Evolutionary conservation across 139 green algal species (phyloP).

Genomic region (Zygnema cylindricum): DNA sequence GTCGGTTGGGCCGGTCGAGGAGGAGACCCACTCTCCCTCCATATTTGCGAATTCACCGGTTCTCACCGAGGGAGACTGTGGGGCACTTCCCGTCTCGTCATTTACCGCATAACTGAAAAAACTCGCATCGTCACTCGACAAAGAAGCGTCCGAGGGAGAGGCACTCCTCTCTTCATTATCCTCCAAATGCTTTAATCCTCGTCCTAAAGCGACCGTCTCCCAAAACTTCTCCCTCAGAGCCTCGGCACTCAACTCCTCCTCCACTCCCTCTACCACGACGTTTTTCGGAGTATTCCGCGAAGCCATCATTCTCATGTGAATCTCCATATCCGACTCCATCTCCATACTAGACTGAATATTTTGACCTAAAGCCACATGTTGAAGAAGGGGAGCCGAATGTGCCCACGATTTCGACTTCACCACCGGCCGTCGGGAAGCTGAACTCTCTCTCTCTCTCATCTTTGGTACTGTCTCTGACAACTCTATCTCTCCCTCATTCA

Average conservation of each 20-base stretch:
- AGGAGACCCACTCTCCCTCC: no score
- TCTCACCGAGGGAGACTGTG: not conserved
- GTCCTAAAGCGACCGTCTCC: not conserved
- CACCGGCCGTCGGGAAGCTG: not conserved
- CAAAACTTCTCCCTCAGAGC: not conserved
- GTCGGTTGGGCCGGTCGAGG: no score
- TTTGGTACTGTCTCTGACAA: not conserved
- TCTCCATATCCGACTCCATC: not conserved
- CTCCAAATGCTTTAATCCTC: not conserved
- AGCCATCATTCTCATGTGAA: not conserved
- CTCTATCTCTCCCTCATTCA: no score
- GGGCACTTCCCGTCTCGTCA: not conserved
- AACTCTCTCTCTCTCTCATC: not conserved
- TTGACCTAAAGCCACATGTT: not conserved
- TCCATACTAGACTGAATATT: not conserved
- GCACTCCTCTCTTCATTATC: no score
- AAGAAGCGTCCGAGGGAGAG: not conserved
- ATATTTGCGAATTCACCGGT: no score
- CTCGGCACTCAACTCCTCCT: not conserved
- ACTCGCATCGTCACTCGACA: not conserved
- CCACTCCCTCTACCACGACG: not conserved
- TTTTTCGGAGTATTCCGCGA: not conserved
- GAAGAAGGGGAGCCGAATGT: not conserved
- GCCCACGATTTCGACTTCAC: not conserved
- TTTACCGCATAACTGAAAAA: not conserved